Conservation (phyloP, 129 eudicot species). For the Calendula officinalis region DNA sequence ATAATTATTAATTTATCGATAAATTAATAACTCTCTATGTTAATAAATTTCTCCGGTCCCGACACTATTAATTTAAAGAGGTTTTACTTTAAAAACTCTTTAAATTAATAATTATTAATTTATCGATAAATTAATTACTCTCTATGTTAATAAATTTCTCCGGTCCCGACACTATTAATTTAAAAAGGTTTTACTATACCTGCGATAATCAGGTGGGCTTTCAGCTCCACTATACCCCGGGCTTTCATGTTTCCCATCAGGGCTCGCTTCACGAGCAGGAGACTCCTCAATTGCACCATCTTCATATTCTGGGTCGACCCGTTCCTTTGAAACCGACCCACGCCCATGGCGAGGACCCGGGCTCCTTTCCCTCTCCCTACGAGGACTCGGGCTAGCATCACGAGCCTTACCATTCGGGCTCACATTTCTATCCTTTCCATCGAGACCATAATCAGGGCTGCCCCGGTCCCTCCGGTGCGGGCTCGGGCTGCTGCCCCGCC, state of each 20-base stretch:
- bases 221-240: slow-evolving; percentile 55
- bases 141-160: too few species aligned
- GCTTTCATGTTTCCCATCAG: slow-evolving; percentile 30
- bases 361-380: slow-evolving; percentile 46
- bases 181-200: too few species aligned
- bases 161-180: too few species aligned
- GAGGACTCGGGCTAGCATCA: slow-evolving; percentile 60
- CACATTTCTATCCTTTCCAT: slow-evolving; percentile 40
- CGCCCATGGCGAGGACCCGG: slow-evolving; percentile 39
- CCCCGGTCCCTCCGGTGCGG: slow-evolving; percentile 60
- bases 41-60: too few species aligned
- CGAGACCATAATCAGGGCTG: slow-evolving; percentile 64
- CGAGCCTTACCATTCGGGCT: slow-evolving; percentile 34
- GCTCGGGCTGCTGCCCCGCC: slow-evolving; percentile 62
- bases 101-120: too few species aligned
- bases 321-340: slow-evolving; percentile 40
- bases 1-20: too few species aligned
- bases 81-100: too few species aligned
- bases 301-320: slow-evolving; percentile 48
- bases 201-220: slow-evolving; percentile 49
- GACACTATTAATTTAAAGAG: too few species aligned
- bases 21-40: too few species aligned
- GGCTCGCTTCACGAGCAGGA: slow-evolving; percentile 38
- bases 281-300: slow-evolving; percentile 40
- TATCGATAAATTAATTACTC: too few species aligned